A percentile compares a stretch with the other conserved stretches of the same genome.
Evolutionary conservation across 495 filamentous ascomycete genomes (phyloP).

Genomic region (Jackrogersella multiformis): DNA sequence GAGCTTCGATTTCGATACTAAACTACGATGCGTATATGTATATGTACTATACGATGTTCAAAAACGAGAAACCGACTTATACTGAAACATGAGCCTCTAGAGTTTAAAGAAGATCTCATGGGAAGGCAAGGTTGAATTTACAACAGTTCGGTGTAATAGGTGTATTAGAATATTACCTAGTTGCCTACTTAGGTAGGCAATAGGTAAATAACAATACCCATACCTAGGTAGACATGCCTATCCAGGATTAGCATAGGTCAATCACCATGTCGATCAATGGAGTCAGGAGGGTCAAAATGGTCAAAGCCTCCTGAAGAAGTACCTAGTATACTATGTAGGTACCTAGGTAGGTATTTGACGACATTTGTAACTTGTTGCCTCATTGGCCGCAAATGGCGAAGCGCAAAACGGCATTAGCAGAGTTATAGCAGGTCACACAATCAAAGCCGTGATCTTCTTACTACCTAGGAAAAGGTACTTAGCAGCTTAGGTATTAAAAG

Average conservation of each 20-base stretch:
- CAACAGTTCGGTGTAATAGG: constrained; percentile 16
- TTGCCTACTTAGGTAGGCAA: no score
- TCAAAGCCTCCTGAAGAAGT: constrained; percentile 14
- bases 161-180: no score
- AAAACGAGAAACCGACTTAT: background rate
- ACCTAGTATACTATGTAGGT: no score
- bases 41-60: background rate
- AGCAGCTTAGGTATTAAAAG: no score
- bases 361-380: constrained; percentile 12
- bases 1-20: constrained; percentile 3
- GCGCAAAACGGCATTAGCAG: no score
- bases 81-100: constrained; percentile 27
- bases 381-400: constrained; percentile 27
- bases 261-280: constrained; percentile 27
- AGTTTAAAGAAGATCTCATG: constrained; percentile 2
- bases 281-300: background rate
- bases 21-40: constrained; percentile 3
- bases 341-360: background rate
- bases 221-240: constrained; percentile 29
- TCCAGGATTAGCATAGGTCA: constrained; percentile 22
- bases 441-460: constrained; percentile 37
- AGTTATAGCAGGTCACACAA: constrained; percentile 20
- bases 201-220: constrained; percentile 16
- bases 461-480: no score
- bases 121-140: constrained; percentile 7